Base-by-base conservation (phyloP, 495 filamentous ascomycete species). In the Elaphomyces granulatus region DNA sequence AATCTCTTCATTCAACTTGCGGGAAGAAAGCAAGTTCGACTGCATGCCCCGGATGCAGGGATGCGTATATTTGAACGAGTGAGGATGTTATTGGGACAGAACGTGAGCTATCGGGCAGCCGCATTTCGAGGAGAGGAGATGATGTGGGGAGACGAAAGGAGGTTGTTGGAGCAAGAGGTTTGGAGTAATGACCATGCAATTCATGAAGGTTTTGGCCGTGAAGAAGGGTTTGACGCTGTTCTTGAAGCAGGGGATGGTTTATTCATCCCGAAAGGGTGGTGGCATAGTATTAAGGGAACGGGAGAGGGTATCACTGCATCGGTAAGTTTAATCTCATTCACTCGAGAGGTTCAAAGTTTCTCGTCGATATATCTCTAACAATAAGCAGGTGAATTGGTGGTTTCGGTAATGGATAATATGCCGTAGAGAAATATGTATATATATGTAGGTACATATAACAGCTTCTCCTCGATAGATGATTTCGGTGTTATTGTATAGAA, bases 371-470 rank as follows among this genome's bases (percentile, higher is more conserved):
- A 46, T 38, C 23, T 6, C 12, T 6, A 6, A 19, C 59, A 7
- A 37, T 14, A 83, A n/a, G n/a, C n/a, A n/a, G 56, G 80, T 80
- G 28, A 95, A 95, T 58, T 95, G 88, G 88, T 95, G 87, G 87
- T 95, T 93, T 44, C 67, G 81, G 38, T 85, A 53, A 66, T 20
- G n/a, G 12, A 28, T n/a, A n/a, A n/a, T n/a, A n/a, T n/a, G n/a
- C n/a, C n/a, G n/a, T n/a, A n/a, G n/a, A n/a, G n/a, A n/a, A n/a
- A n/a, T n/a, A n/a, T n/a, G n/a, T n/a, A n/a, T n/a, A n/a, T n/a
- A n/a, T n/a, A n/a, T n/a, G n/a, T n/a, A n/a, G n/a, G n/a, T n/a
- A n/a, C n/a, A n/a, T n/a, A n/a, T n/a, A n/a, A n/a, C n/a, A n/a
- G n/a, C n/a, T n/a, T n/a, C n/a, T n/a, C n/a, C n/a, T n/a, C n/a